Percentiles rank a stretch among this genome's conserved stretches.
These are phyloP conservation scores for Bipolaris cookei DNA, from an alignment of 2,329 filamentous ascomycete genomes.

Conservation along the genomic window DNA sequence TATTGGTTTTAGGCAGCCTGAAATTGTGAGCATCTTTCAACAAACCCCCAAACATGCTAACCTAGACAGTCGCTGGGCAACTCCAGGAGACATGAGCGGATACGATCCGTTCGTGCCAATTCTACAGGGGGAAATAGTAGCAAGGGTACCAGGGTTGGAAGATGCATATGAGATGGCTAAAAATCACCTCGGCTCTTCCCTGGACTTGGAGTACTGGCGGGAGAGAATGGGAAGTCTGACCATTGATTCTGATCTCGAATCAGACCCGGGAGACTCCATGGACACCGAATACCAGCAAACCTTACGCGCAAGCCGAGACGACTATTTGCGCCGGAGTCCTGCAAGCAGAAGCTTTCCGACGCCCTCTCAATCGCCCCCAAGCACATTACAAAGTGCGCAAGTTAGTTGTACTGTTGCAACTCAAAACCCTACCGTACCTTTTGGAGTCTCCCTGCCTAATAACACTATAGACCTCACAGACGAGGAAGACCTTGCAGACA, in stretches of 20 bases:
- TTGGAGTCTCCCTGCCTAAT: neutral
- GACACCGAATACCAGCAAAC: conserved; percentile 1
- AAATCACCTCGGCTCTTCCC: neutral
- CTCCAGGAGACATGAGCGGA: conserved; percentile 15
- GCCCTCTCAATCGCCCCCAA: neutral
- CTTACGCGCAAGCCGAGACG: conserved; percentile 6
- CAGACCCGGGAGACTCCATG: conserved; percentile 1
- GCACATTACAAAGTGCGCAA: neutral
- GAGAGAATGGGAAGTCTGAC: neutral
- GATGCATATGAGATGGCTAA: conserved; percentile 18
- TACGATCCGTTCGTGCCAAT: conserved; percentile 20
- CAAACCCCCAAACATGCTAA: neutral
- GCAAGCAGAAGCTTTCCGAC: neutral
- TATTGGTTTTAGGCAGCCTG: conserved; percentile 21
- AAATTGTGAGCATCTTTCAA: conserved; percentile 19
- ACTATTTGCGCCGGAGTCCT: neutral
- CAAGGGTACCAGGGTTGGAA: conserved; percentile 12
- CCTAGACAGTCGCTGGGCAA: conserved; percentile 30
- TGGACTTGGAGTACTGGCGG: conserved; percentile 23
- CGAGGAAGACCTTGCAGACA: neutral
- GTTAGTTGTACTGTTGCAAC: neutral
- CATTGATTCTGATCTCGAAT: neutral
- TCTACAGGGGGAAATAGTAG: neutral
- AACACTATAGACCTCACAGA: neutral
- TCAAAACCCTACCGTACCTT: neutral